phyloP scores from a whole-genome alignment of 1,139 yeast species.

The Saccharomyces hybrid region DNA sequence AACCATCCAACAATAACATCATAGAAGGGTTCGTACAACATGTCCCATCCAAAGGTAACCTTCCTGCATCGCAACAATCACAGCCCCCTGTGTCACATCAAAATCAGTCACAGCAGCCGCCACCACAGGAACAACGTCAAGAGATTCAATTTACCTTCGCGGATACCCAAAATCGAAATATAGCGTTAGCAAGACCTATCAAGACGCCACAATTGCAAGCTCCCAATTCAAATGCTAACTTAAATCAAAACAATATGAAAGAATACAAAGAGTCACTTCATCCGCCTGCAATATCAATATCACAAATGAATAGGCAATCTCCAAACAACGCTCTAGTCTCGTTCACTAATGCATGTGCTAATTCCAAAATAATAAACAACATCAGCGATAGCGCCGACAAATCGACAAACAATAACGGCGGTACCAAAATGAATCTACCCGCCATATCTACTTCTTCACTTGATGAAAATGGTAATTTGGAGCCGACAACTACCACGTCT shows the following conservation, averaged over 20 bases:
- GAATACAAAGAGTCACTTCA: background rate
- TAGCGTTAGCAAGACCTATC: conserved; percentile 7
- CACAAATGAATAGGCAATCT: conserved; percentile 8
- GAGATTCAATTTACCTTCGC: background rate
- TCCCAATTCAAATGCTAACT: background rate
- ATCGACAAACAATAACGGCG: background rate
- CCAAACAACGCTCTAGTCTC: conserved; percentile 20
- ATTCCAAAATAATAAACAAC: conserved; percentile 9
- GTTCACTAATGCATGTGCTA: conserved; percentile 16
- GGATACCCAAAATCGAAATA: background rate
- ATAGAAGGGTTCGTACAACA: background rate
- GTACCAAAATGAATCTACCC: conserved; percentile 2
- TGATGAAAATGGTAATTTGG: conserved; percentile 1
- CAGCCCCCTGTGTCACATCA: background rate
- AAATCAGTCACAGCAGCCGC: background rate
- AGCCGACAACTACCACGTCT: conserved; percentile 1
- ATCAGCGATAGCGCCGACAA: conserved; percentile 1
- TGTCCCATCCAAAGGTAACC: background rate
- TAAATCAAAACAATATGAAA: background rate
- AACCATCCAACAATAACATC: conserved; percentile 4
- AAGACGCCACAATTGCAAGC: conserved; percentile 3
- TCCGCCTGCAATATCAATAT: conserved; percentile 6
- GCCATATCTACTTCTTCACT: conserved; percentile 6
- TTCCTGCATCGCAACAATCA: background rate
- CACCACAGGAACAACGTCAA: background rate